A percentile compares a stretch with the other conserved stretches of the same genome.
Evolutionary conservation across 805 yeast species (phyloP).

Genomic region (Ogataea nonfermentans): DNA sequence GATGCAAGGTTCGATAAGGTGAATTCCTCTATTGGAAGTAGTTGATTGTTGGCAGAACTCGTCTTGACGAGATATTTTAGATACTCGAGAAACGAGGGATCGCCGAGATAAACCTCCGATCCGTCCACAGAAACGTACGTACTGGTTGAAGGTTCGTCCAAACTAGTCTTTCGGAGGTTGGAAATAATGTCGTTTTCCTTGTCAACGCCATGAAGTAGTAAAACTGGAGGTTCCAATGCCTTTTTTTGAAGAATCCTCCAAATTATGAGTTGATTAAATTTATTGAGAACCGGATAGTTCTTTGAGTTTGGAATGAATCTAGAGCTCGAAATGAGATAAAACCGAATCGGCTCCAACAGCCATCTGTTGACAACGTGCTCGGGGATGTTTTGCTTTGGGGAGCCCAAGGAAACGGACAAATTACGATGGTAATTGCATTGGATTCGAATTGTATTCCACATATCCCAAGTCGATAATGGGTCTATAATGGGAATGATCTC

Average conservation of each 20-base stretch:
- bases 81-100: slow-evolving; percentile 32
- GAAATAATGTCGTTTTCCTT: slow-evolving; percentile 32
- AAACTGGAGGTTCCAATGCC: slow-evolving; percentile 40
- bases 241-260: slow-evolving; percentile 42
- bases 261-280: slow-evolving; percentile 50
- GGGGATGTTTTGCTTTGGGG: slow-evolving; percentile 62
- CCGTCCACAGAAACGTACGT: slow-evolving; percentile 22
- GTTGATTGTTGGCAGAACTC: slow-evolving; percentile 25
- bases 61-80: slow-evolving; percentile 22
- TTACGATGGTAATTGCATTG: slow-evolving; percentile 52
- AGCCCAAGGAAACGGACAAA: slow-evolving; percentile 69
- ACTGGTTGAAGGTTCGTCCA: slow-evolving; percentile 11
- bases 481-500: slow-evolving; percentile 34
- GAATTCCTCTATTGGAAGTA: slow-evolving; percentile 30
- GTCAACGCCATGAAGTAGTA: slow-evolving; percentile 55
- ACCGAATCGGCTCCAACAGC: slow-evolving; percentile 65
- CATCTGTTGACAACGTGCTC: slow-evolving; percentile 53
- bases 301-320: slow-evolving; percentile 58
- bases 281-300: slow-evolving; percentile 63
- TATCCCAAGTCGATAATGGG: slow-evolving; percentile 65
- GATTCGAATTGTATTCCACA: slow-evolving; percentile 65
- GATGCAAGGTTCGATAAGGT: slow-evolving; percentile 21
- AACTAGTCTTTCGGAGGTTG: slow-evolving; percentile 11
- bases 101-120: slow-evolving; percentile 26
- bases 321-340: slow-evolving; percentile 53